phyloP scores from a whole-genome alignment of 2,329 filamentous ascomycete species.

The Cytospora leucostoma region DNA sequence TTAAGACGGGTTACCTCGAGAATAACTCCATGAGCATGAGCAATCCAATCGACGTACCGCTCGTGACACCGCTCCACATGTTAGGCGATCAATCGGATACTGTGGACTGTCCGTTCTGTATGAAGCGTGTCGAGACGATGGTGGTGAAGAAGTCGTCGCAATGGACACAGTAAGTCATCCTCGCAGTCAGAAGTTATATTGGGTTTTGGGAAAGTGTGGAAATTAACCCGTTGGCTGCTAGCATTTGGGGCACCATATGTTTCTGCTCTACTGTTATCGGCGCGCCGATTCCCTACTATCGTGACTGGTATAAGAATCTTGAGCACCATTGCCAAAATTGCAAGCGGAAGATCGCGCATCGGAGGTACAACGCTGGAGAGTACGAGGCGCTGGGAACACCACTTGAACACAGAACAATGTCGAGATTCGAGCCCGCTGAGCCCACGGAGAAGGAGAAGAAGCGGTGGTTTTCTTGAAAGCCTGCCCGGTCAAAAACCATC shows the following conservation, averaged over 20 bases:
- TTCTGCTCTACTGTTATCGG: conserved; percentile 10
- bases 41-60: neutral
- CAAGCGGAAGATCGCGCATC: conserved; percentile 12
- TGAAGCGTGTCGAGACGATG: conserved; percentile 12
- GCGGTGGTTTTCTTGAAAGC: neutral
- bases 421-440: conserved; percentile 4
- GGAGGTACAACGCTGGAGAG: neutral
- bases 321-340: conserved; percentile 18
- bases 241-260: neutral
- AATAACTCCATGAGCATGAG: conserved; percentile 2
- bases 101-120: conserved; percentile 15
- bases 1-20: conserved; percentile 8
- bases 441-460: neutral
- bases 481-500: no score
- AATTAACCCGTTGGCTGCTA: neutral
- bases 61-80: conserved; percentile 15
- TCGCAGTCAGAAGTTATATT: neutral
- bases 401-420: conserved; percentile 4
- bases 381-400: conserved; percentile 7
- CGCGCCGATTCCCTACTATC: conserved; percentile 4
- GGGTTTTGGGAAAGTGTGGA: neutral
- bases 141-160: conserved; percentile 13
- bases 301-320: conserved; percentile 7
- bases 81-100: conserved; percentile 12
- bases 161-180: conserved; percentile 5